Conservation (phyloP, 2,329 filamentous ascomycete genomes). For the Arthrobotrys musiformis region DNA sequence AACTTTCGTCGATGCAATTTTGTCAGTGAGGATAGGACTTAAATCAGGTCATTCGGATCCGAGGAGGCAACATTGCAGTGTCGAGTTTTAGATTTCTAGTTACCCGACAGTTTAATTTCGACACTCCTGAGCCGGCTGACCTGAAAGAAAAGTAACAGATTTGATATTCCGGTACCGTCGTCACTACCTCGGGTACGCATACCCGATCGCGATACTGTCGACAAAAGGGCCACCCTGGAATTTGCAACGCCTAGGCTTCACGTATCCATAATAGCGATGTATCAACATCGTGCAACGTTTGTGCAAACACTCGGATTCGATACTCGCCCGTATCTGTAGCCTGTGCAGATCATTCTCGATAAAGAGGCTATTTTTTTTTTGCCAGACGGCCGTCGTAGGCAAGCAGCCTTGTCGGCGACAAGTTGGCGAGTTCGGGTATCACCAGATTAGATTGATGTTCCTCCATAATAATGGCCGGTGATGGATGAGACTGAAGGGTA, state of each 20-base stretch:
- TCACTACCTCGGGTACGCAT: not conserved
- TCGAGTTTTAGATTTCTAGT: not conserved
- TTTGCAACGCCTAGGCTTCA: not conserved
- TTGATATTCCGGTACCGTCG: not conserved
- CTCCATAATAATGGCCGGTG: not conserved
- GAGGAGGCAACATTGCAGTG: not conserved
- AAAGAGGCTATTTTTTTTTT: too few species aligned
- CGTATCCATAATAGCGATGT: not conserved
- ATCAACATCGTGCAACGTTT: not conserved
- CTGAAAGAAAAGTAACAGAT: not conserved
- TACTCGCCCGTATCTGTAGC: not conserved
- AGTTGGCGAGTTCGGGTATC: slow-evolving; percentile 26
- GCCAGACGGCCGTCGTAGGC: not conserved
- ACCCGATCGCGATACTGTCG: not conserved
- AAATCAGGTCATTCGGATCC: not conserved
- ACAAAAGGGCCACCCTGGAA: not conserved
- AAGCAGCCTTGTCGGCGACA: slow-evolving; percentile 34
- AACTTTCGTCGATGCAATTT: not conserved
- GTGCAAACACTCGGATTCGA: not conserved
- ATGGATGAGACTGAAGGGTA: not conserved
- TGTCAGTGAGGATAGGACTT: not conserved
- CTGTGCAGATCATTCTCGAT: not conserved
- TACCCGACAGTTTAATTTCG: not conserved
- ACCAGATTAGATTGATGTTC: slow-evolving; percentile 29
- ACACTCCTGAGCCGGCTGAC: not conserved